Percentiles rank a stretch among this genome's conserved stretches.
These are phyloP conservation scores for Amanita subjunquillea DNA, from an alignment of 768 basidiomycete species.

Conservation along the genomic window DNA sequence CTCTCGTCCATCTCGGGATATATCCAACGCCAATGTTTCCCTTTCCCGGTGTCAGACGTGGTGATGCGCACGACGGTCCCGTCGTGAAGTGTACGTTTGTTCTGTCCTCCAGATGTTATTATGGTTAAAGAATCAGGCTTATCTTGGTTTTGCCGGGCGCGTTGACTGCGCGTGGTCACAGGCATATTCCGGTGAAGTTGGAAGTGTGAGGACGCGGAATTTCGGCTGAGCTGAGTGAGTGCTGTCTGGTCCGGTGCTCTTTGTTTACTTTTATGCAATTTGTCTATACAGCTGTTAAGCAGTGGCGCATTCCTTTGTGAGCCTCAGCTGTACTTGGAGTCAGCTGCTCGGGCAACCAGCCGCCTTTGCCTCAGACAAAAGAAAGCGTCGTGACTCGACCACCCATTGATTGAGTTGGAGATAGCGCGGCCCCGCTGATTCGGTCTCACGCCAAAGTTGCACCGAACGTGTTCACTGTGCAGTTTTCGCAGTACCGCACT, in stretches of 20 bases:
- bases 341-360: neutral
- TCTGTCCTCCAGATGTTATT: neutral
- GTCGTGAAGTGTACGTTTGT: neutral
- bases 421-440: too few species aligned
- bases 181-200: neutral
- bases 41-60: neutral
- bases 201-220: neutral
- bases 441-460: neutral
- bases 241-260: neutral
- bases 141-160: neutral
- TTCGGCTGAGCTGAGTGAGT: neutral
- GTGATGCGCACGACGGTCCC: neutral
- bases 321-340: too few species aligned
- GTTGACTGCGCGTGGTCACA: neutral
- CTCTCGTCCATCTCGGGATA: neutral
- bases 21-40: constrained; percentile 2
- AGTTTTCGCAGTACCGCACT: too few species aligned
- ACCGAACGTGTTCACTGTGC: neutral
- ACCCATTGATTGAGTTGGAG: neutral
- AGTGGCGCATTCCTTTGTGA: neutral
- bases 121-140: neutral
- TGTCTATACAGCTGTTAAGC: neutral
- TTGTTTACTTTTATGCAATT: neutral
- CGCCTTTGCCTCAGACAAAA: neutral
- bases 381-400: neutral